Conservation (phyloP, 495 filamentous ascomycete genomes). For the Lindgomyces ingoldianus region DNA sequence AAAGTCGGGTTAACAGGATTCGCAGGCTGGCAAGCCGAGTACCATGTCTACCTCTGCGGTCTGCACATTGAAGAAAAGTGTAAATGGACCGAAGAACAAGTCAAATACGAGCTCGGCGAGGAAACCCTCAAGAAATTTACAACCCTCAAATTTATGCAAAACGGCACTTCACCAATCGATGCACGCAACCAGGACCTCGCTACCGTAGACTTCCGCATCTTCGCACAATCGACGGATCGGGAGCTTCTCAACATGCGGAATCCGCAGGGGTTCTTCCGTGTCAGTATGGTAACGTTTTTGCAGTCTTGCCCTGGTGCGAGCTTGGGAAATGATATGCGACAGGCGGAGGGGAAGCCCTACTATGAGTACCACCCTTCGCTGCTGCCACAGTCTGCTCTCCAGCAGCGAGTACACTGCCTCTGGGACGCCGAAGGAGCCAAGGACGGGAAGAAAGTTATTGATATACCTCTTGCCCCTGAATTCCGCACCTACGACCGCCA, state of each 20-base stretch:
- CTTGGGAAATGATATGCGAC: constrained; percentile 41
- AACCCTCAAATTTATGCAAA: constrained; percentile 42
- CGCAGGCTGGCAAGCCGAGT: constrained; percentile 38
- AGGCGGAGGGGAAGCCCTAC: constrained; percentile 42
- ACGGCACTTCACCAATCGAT: constrained; percentile 42
- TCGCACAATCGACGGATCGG: constrained; percentile 30
- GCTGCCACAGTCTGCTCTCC: constrained; percentile 38
- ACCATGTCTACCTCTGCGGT: constrained; percentile 34
- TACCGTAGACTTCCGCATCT: constrained; percentile 37
- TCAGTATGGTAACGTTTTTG: constrained; percentile 39
- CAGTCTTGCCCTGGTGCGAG: constrained; percentile 39
- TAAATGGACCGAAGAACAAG: constrained; percentile 31
- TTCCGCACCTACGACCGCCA: constrained; percentile 22
- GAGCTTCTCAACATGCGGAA: constrained; percentile 37
- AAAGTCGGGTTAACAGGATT: constrained; percentile 35
- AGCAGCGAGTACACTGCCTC: constrained; percentile 38
- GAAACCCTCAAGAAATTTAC: constrained; percentile 37
- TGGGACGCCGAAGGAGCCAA: constrained; percentile 23
- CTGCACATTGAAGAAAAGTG: constrained; percentile 40
- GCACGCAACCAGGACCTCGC: constrained; percentile 36
- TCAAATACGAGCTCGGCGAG: constrained; percentile 30
- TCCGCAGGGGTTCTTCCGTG: constrained; percentile 42
- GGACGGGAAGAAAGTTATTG: constrained; percentile 31
- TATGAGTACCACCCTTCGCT: constrained; percentile 42
- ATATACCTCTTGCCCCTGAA: constrained; percentile 25